Evolutionary conservation across 768 basidiomycete genomes (phyloP), one percentile per base, ranked within the genome.

Genomic region (Naematelia encephala): DNA sequence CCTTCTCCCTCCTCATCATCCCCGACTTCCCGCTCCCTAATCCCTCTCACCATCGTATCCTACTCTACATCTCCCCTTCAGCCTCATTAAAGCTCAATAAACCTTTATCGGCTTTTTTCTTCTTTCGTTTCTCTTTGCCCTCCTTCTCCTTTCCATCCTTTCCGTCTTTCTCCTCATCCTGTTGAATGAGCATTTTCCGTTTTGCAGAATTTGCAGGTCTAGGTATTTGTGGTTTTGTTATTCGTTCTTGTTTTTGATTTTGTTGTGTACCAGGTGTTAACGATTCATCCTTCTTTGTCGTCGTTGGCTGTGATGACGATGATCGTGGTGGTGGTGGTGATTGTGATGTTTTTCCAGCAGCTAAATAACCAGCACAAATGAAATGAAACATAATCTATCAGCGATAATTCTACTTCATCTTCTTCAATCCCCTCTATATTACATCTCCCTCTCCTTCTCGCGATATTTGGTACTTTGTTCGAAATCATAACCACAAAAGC

Each of bases 81-180:
- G 62, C 67, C 39, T 78, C 75, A 29, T 76, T 67, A 47, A 80
- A 80, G 56, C 76, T 78, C 58, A 80, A 57, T 51, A 80, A 60
- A 5, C 70, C 73, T 62, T 79, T 79, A 26, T 72, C 72, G 53
- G 66, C 69, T 58, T 72, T 72, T 60, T 78, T 79, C 73, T 39
- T 39, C 61, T 71, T 77, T 56, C 57, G 66, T 64, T 27, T 57
- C 46, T 16, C 39, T 59, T 58, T 19, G 21, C 55, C 28, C 21
- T 54, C 54, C 19, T 47, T 42, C 3, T 53, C 54, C 44, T 25
- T 25, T 16, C 30, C 30, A 1, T 19, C 51, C 27, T 22, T 45
- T 30, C 27, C 47, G 25, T 25, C 49, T 3, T 42, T 27, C 19
- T 57, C 66, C 5, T n/a, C 57, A 19, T 62, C 69, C 34, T 39